Evolutionary conservation across 306 rosid genomes (phyloP).

Genomic region (Malus sylvestris): DNA sequence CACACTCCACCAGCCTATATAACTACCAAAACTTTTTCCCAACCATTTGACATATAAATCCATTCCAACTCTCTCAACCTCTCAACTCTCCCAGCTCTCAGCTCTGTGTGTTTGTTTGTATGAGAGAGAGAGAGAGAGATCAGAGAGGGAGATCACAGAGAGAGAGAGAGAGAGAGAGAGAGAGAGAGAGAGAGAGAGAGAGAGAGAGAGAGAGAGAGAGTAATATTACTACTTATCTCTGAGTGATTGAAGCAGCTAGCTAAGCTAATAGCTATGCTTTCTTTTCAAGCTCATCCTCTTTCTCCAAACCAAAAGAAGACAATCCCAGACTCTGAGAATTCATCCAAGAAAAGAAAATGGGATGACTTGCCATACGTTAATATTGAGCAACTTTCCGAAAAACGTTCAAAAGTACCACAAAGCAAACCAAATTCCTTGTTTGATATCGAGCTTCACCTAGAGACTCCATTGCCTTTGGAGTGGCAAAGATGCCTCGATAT

Average conservation of each 20-base stretch:
- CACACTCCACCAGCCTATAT: constrained; percentile 44
- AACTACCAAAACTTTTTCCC: constrained; percentile 27
- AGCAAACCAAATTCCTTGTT: constrained; percentile 25
- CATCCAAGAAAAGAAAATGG: constrained; percentile 62
- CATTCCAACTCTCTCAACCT: neutral
- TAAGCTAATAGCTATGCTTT: constrained; percentile 37
- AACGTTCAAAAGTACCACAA: constrained; percentile 26
- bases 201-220: neutral
- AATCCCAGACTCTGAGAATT: constrained; percentile 36
- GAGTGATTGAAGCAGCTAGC: neutral
- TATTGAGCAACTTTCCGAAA: constrained; percentile 27
- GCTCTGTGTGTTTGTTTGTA: neutral
- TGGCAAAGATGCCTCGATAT: constrained; percentile 74
- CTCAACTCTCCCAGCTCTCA: neutral
- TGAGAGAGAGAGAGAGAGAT: neutral
- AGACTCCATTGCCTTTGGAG: constrained; percentile 57
- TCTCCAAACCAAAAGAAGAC: constrained; percentile 37
- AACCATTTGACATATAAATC: constrained; percentile 11
- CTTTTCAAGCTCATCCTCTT: constrained; percentile 43
- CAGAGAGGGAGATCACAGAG: neutral
- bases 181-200: neutral
- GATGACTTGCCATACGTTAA: constrained; percentile 20
- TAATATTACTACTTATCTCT: neutral
- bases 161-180: neutral
- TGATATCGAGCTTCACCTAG: constrained; percentile 46